Percentiles rank a stretch among this genome's conserved stretches.
phyloP scores from a whole-genome alignment of 768 basidiomycete species.

The Boletus reticulatus region DNA sequence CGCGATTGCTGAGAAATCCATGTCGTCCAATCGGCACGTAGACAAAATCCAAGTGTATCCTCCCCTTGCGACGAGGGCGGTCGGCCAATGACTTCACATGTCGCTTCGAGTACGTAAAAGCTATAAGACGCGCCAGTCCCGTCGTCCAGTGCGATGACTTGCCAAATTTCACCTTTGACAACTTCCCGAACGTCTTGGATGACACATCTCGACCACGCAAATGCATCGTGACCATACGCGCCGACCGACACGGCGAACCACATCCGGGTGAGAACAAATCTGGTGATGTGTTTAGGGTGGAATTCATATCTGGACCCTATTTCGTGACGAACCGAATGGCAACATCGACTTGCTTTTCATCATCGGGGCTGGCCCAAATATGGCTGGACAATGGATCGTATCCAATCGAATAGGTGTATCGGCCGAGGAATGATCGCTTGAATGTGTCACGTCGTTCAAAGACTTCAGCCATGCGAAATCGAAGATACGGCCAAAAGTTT shows the following conservation, averaged over 20 bases:
- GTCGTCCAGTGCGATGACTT: conserved; percentile 35
- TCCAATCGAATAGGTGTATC: conserved; percentile 26
- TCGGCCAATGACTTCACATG: conserved; percentile 69
- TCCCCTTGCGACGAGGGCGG: conserved; percentile 11
- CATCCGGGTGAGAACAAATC: conserved; percentile 60
- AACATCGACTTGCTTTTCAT: conserved; percentile 53
- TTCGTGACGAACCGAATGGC: conserved; percentile 49
- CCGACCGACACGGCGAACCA: conserved; percentile 64
- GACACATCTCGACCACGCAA: conserved; percentile 33
- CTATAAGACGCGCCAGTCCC: conserved; percentile 23
- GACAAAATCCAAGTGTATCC: conserved; percentile 5
- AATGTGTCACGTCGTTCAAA: conserved; percentile 38
- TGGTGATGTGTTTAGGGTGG: conserved; percentile 25
- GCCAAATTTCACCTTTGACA: conserved; percentile 60
- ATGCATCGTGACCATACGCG: conserved; percentile 29
- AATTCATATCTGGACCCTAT: background rate
- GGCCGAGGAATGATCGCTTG: conserved; percentile 49
- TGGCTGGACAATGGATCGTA: conserved; percentile 37
- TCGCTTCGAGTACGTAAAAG: conserved; percentile 64
- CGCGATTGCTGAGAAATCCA: conserved; percentile 43
- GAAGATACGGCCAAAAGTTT: conserved; percentile 75
- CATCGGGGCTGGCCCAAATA: conserved; percentile 61
- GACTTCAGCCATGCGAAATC: conserved; percentile 46
- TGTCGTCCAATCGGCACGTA: conserved; percentile 65
- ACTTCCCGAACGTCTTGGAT: conserved; percentile 53